Percentiles rank a stretch among this genome's conserved stretches.
Evolutionary conservation across 2,329 filamentous ascomycete species (phyloP).

Genomic region (Penicillium fuscoglaucum): DNA sequence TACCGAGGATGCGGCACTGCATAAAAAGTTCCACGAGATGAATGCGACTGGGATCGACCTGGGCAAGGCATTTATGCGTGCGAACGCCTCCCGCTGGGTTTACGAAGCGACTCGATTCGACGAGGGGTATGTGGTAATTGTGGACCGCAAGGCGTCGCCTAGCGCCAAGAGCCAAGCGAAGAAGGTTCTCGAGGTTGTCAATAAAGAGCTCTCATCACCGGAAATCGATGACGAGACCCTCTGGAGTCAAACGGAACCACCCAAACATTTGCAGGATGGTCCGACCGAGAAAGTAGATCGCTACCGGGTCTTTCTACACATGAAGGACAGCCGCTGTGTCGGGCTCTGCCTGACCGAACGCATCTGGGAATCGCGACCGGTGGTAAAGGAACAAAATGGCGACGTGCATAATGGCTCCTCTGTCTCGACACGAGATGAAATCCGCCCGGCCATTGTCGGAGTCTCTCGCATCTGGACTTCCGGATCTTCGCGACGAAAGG

Average conservation of each 20-base stretch:
- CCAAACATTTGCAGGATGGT: constrained; percentile 39
- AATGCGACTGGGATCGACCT: constrained; percentile 62
- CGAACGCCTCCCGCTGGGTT: constrained; percentile 53
- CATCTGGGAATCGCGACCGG: constrained; percentile 57
- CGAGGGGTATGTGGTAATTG: constrained; percentile 57
- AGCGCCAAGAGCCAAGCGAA: constrained; percentile 54
- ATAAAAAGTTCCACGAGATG: constrained; percentile 65
- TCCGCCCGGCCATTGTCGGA: constrained; percentile 55
- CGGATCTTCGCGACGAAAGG: constrained; percentile 55
- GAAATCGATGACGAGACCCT: constrained; percentile 58
- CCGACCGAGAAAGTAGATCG: constrained; percentile 46
- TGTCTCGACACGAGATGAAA: constrained; percentile 47
- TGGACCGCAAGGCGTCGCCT: constrained; percentile 56
- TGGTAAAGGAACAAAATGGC: constrained; percentile 35
- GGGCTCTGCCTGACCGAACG: constrained; percentile 62
- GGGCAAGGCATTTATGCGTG: constrained; percentile 57
- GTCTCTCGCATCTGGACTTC: constrained; percentile 68
- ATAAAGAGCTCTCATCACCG: constrained; percentile 62
- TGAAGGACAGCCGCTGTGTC: constrained; percentile 62
- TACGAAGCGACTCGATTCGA: constrained; percentile 52
- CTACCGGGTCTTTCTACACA: constrained; percentile 63
- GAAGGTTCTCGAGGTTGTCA: constrained; percentile 62
- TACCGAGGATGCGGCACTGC: constrained; percentile 60
- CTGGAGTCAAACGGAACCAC: constrained; percentile 53
- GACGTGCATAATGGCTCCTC: constrained; percentile 39